Percentiles rank a stretch among this genome's conserved stretches.
Conservation (phyloP, 1,284 basidiomycete species). For the Leccinum ponderosum region DNA sequence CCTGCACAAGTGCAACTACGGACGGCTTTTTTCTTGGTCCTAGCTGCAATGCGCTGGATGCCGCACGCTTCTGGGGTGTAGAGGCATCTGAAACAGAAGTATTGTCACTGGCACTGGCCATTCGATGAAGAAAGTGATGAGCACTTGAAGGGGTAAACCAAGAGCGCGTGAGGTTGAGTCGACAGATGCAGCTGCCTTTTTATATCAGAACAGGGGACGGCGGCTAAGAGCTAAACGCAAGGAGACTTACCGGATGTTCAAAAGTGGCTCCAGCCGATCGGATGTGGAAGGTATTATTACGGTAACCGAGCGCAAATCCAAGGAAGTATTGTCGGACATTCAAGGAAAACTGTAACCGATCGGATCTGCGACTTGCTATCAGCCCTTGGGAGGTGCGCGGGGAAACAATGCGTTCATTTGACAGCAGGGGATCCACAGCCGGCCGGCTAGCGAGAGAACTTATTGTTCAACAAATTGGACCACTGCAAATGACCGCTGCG, state of each 20-base stretch:
- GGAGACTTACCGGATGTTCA: not conserved
- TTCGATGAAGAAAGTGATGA: not conserved
- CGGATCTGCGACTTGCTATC: not conserved
- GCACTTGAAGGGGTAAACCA: not conserved
- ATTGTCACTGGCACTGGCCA: not conserved
- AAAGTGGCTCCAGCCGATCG: not conserved
- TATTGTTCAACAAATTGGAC: no score
- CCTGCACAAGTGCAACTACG: not conserved
- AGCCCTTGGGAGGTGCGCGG: not conserved
- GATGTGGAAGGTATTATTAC: not conserved
- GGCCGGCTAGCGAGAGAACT: no score
- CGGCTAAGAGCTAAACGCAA: not conserved
- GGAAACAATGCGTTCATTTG: no score
- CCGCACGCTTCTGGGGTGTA: not conserved
- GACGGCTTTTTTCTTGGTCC: not conserved
- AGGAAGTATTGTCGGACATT: not conserved
- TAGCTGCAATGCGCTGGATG: not conserved
- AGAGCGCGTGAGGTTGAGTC: not conserved
- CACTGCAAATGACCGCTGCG: no score
- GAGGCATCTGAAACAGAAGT: not conserved
- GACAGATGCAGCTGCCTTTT: not conserved
- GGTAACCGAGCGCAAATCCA: no score
- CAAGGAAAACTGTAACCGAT: not conserved
- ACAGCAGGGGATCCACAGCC: no score
- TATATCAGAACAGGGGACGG: not conserved